These are phyloP conservation scores for Begonia masoniana DNA, from an alignment of 306 rosid genomes.

Conservation along the genomic window DNA sequence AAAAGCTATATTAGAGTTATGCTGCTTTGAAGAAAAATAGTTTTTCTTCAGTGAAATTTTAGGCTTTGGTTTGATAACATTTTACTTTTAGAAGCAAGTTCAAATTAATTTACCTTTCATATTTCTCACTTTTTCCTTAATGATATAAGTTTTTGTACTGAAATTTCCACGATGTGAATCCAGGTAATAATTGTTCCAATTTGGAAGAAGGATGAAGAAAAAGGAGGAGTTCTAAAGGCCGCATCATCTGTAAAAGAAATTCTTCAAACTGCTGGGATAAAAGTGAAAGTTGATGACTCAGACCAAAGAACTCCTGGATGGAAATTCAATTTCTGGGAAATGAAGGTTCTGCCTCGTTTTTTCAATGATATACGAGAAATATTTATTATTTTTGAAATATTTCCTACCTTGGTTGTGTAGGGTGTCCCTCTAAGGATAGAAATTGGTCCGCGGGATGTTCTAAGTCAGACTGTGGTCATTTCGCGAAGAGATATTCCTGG, in stretches of 20 bases:
- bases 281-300: slow-evolving; percentile 73
- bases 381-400: too few relatives aligned
- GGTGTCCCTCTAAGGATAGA: slow-evolving; percentile 96
- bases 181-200: slow-evolving; percentile 92
- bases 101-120: not conserved
- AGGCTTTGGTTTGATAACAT: too few relatives aligned
- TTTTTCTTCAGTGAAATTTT: too few relatives aligned
- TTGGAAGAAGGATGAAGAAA: slow-evolving; percentile 89
- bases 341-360: slow-evolving; percentile 48
- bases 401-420: slow-evolving; percentile 26
- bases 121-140: not conserved
- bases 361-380: too few relatives aligned
- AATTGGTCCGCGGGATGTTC: slow-evolving; percentile 92
- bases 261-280: slow-evolving; percentile 56
- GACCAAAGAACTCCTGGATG: slow-evolving; percentile 95
- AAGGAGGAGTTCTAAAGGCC: slow-evolving; percentile 46
- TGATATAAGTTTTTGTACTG: not conserved
- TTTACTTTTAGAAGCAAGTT: not conserved
- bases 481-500: slow-evolving; percentile 95
- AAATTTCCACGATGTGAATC: slow-evolving; percentile 11
- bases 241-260: slow-evolving; percentile 48
- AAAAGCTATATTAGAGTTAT: too few relatives aligned
- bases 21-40: too few relatives aligned
- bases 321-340: slow-evolving; percentile 99
- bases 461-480: slow-evolving; percentile 72